A percentile compares a stretch with the other conserved stretches of the same genome.
Evolutionary conservation across 2,329 filamentous ascomycete genomes (phyloP).

Genomic region (Acrodontium crateriforme): DNA sequence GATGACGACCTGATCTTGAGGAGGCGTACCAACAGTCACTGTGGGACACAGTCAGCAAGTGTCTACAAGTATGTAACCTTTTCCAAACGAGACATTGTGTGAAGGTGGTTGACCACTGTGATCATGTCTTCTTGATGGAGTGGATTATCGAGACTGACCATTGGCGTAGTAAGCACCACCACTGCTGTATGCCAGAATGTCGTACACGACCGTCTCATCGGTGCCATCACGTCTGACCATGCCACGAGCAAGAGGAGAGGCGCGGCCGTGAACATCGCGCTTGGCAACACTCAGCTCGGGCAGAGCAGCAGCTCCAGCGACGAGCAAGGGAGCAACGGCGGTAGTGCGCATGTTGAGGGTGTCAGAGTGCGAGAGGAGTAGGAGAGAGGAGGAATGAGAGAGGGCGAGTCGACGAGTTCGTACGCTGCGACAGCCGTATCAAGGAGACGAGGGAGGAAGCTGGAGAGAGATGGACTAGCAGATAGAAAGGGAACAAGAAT

Average conservation of each 20-base stretch:
- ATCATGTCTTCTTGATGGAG: background rate
- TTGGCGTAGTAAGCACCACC: conserved; percentile 24
- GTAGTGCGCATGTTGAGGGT: background rate
- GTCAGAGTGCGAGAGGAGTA: too few relatives aligned
- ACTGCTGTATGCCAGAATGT: conserved; percentile 17
- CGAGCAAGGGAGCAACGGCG: conserved; percentile 4
- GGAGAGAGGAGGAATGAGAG: too few relatives aligned
- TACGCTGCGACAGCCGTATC: too few relatives aligned
- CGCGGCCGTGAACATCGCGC: conserved; percentile 12
- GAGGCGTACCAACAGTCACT: conserved; percentile 21
- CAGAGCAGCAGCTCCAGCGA: conserved; percentile 9
- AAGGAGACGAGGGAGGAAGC: too few relatives aligned
- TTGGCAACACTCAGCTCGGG: conserved; percentile 15
- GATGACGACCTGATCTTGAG: conserved; percentile 19
- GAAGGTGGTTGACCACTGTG: too few relatives aligned
- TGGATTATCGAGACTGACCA: conserved; percentile 5
- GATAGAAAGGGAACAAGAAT: too few relatives aligned
- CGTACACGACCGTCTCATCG: conserved; percentile 17
- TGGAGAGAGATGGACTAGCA: too few relatives aligned
- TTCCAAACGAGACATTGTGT: too few relatives aligned
- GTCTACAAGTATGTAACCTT: too few relatives aligned
- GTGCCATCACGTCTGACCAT: conserved; percentile 8
- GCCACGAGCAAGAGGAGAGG: conserved; percentile 5
- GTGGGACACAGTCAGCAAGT: background rate
- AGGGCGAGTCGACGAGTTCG: too few relatives aligned